Percentiles rank a stretch among this genome's conserved stretches.
Evolutionary conservation across 768 basidiomycete species (phyloP).

Genomic region (Leccinum barrowsii): DNA sequence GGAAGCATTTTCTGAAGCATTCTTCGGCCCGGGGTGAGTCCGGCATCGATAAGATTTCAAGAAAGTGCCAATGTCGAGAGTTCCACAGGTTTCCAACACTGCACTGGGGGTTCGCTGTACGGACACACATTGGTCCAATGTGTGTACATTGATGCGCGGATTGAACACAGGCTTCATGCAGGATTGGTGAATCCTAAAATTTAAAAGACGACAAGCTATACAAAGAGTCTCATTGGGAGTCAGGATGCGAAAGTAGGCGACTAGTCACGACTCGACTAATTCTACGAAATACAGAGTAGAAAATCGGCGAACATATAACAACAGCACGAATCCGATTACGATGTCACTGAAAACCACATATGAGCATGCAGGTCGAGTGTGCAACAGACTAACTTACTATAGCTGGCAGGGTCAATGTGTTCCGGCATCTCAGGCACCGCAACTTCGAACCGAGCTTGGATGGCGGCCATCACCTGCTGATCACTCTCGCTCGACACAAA

Average conservation of each 20-base stretch:
- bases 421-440: constrained; percentile 94
- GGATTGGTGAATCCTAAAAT: background rate
- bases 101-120: too few relatives aligned
- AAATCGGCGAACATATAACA: constrained; percentile 5
- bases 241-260: background rate
- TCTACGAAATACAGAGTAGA: constrained; percentile 19
- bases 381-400: constrained; percentile 61
- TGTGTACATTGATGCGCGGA: background rate
- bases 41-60: background rate
- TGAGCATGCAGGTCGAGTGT: background rate
- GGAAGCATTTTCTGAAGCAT: background rate
- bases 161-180: background rate
- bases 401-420: constrained; percentile 89
- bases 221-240: constrained; percentile 38
- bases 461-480: constrained; percentile 89
- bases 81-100: too few relatives aligned
- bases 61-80: background rate
- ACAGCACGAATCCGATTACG: constrained; percentile 33
- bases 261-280: constrained; percentile 82
- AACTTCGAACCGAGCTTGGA: constrained; percentile 96
- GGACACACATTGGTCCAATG: too few relatives aligned
- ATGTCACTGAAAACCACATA: constrained; percentile 35
- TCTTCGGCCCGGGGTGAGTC: background rate
- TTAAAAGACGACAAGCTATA: constrained; percentile 15
- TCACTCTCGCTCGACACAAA: constrained; percentile 93